Conservation (phyloP, 2,329 filamentous ascomycete species). For the Alternaria ventricosa region DNA sequence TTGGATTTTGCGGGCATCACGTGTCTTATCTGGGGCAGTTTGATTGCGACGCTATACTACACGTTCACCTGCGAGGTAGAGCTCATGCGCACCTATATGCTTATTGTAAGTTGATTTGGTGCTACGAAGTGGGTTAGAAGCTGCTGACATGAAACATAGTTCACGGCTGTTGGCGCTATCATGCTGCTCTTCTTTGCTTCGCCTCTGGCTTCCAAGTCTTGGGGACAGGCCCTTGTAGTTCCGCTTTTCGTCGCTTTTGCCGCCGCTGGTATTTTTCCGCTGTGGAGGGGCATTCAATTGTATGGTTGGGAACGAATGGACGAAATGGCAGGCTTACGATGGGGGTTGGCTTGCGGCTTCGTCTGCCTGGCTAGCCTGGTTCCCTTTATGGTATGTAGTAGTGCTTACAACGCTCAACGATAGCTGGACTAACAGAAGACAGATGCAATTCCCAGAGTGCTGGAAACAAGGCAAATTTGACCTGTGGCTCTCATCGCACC, state of each 20-base stretch:
- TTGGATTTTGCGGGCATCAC: background rate
- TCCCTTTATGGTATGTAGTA: background rate
- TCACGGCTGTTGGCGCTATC: background rate
- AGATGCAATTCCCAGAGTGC: background rate
- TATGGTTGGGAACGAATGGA: background rate
- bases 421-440: background rate
- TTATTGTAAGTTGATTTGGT: background rate
- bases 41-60: background rate
- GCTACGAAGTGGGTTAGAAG: background rate
- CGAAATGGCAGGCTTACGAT: background rate
- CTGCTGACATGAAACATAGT: background rate
- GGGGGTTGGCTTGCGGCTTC: background rate
- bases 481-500: background rate
- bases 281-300: background rate
- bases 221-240: background rate
- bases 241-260: background rate
- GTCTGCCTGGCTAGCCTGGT: background rate
- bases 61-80: background rate
- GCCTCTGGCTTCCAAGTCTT: background rate
- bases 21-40: background rate
- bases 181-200: background rate
- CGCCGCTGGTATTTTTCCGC: background rate
- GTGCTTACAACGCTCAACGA: background rate
- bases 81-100: background rate
- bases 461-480: background rate